Conservation (phyloP, 345 rosid genomes). For the Hibiscus trionum region DNA sequence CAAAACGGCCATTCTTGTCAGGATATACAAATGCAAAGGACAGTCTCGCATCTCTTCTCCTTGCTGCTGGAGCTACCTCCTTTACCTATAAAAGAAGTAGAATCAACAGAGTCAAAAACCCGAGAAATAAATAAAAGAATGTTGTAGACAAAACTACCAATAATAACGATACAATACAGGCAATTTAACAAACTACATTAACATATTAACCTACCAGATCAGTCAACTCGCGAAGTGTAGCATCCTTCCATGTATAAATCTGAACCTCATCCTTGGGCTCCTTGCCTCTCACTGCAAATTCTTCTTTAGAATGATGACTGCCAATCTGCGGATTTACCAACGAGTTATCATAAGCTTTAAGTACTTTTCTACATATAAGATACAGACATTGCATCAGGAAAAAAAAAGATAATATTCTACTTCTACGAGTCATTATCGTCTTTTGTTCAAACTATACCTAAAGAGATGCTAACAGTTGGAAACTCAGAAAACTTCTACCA, state of each 20-base stretch:
- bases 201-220: conserved; percentile 51
- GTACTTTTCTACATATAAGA: background rate
- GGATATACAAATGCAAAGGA: conserved; percentile 92
- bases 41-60: conserved; percentile 78
- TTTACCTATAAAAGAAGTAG: conserved; percentile 41
- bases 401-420: background rate
- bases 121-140: background rate
- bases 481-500: too few relatives aligned
- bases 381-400: background rate
- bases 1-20: conserved; percentile 62
- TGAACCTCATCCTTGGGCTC: conserved; percentile 96
- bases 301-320: conserved; percentile 69
- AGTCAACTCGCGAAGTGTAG: conserved; percentile 75
- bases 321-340: conserved; percentile 43
- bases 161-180: background rate
- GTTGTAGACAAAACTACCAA: background rate
- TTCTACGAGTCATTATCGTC: background rate
- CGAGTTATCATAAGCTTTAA: background rate
- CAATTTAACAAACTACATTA: background rate
- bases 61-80: conserved; percentile 85
- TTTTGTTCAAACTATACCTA: too few relatives aligned
- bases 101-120: background rate
- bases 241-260: conserved; percentile 96
- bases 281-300: conserved; percentile 84
- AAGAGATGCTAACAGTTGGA: too few relatives aligned